Base-by-base conservation (phyloP, 148 eudicot genomes). In the Silene uniflora region DNA sequence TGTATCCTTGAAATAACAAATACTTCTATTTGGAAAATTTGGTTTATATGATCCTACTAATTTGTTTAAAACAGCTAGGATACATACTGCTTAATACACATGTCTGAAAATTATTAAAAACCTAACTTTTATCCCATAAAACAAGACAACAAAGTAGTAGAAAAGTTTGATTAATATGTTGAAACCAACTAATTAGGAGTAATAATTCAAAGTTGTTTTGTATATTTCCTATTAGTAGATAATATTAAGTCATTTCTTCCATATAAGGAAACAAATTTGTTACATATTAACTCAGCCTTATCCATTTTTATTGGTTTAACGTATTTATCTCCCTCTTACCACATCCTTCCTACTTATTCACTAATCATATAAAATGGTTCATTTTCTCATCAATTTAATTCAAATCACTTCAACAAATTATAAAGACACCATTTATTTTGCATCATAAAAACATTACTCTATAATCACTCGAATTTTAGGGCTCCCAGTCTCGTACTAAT, bases 211-310 rank as follows among this genome's bases (percentile, higher is more conserved):
- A 52, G 56, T 7, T 42, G 49, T 44, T 25, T 6, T 42, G 24
- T 46, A 68, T 44, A 68, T 7, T 67, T 68, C 4, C 72, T 68
- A 67, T 39, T 32, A 67, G 69, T 66, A 66, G 44, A 32, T 29
- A 0, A 16, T 29, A 17, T 29, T 24, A 24, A 12, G 25, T 63
- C 18, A 63, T 6, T 65, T 18, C 10, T 65, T 46, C 72, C 56
- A 68, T 42, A 68, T 44, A 8, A 46, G 49, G 56, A 42, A 44
- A 68, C 54, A 18, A 68, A 13, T 44, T 67, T 19, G 72, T 68
- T 68, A 68, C 72, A 67, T 19, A n/a, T 32, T 66, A n/a, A 35
- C 17, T n/a, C n/a, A 66, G 22, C 16, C 39, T 66, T 66, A 66
- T 35, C 69, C 17, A 66, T 9, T 35, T 32, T 66, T n/a, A 66